Evolutionary conservation across 345 rosid genomes (phyloP).

Genomic region (Eucalyptus shirleyi): DNA sequence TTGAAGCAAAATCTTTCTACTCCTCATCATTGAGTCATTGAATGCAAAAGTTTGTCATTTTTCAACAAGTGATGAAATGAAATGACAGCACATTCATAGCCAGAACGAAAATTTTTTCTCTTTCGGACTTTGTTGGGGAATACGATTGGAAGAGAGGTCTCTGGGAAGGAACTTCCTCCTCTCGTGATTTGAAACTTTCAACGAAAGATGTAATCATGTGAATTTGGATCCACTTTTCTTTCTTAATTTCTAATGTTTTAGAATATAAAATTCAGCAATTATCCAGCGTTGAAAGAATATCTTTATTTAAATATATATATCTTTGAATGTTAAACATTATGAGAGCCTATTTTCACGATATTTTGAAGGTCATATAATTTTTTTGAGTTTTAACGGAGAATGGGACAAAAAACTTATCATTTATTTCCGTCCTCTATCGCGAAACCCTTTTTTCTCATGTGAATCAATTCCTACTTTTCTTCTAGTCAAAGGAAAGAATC

Average conservation of each 20-base stretch:
- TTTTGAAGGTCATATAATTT: background rate
- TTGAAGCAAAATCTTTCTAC: background rate
- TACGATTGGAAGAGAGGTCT: background rate
- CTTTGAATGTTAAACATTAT: background rate
- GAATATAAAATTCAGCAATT: background rate
- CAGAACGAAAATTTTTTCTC: background rate
- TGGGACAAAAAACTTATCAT: background rate
- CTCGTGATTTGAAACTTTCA: background rate
- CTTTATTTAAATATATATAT: background rate
- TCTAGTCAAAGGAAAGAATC: background rate
- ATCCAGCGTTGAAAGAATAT: background rate
- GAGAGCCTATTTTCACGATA: background rate
- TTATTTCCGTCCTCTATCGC: accelerated
- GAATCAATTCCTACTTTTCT: background rate
- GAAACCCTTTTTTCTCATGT: background rate
- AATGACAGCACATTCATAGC: background rate
- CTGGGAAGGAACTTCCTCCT: background rate
- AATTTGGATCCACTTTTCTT: background rate
- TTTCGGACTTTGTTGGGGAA: background rate
- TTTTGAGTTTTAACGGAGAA: background rate
- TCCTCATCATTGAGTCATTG: background rate
- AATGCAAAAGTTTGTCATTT: background rate
- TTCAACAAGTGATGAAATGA: background rate
- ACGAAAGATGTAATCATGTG: background rate
- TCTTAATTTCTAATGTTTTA: background rate